These are phyloP conservation scores for Plasmodium vinckei DNA, from an alignment of 169 alveolate species.

Conservation along the genomic window DNA sequence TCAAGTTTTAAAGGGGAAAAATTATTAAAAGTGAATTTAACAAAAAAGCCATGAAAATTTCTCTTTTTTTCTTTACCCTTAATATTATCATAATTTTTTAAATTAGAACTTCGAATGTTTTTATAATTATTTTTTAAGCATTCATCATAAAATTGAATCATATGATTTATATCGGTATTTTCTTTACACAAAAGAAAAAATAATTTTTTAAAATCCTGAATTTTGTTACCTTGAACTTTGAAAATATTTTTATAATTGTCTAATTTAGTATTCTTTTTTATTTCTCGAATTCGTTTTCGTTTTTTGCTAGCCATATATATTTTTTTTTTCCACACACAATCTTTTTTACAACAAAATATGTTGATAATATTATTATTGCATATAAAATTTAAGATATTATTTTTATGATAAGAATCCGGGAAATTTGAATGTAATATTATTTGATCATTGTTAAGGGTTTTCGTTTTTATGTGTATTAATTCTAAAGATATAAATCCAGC, in stretches of 20 bases:
- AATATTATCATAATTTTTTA: neutral
- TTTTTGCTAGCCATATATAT: neutral
- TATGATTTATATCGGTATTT: conserved; percentile 12
- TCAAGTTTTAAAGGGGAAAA: conserved; percentile 34
- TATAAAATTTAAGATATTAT: conserved; percentile 1
- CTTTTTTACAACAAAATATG: conserved; percentile 67
- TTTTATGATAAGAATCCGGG: neutral
- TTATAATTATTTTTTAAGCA: conserved; percentile 27
- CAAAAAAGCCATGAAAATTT: conserved; percentile 47
- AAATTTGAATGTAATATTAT: neutral
- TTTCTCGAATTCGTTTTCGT: neutral
- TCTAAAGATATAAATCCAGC: conserved; percentile 64
- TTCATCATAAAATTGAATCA: conserved; percentile 27
- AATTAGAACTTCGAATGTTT: conserved; percentile 12
- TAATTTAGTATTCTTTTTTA: neutral
- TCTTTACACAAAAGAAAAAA: conserved; percentile 41
- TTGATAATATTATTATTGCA: conserved; percentile 11
- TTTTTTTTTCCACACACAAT: conserved; percentile 44
- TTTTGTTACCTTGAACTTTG: conserved; percentile 15
- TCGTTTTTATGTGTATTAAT: conserved; percentile 46
- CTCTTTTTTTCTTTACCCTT: conserved; percentile 18
- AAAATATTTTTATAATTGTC: conserved; percentile 4
- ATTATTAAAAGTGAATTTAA: conserved; percentile 60
- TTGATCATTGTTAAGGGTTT: neutral
- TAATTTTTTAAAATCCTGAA: conserved; percentile 47